Base-by-base conservation (phyloP, 2,329 filamentous ascomycete genomes). In the Cordyceps pruinosa region DNA sequence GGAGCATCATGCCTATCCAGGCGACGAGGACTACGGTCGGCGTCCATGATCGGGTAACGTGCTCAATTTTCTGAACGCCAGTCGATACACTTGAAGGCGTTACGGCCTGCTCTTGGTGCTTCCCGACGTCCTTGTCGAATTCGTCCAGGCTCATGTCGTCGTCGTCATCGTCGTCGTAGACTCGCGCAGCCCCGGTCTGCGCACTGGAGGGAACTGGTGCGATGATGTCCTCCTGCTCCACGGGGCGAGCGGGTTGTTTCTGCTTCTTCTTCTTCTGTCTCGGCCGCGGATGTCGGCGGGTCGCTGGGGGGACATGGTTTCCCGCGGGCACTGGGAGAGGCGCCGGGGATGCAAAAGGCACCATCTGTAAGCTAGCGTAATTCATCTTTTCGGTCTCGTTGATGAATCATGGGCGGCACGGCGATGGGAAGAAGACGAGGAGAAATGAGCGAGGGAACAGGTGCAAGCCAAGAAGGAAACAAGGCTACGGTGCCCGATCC, bases 1-100 rank as follows among this genome's bases (percentile, higher is more conserved):
- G 35, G 15, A 57, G 54, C 44, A 57, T 49, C 54, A 57, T 57
- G 26, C 54, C 45, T 7, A 37, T 45, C 54, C 54, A 57, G 12
- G 28, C 30, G 46, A 57, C 26, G 25, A 50, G n/a, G 8, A 49
- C 13, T 4, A 10, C 10, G 12, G 37, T 21, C 15, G 34, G 35
- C 9, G 37, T 50, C 55, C 55, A 57, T 5, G n/a, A 32, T 17
- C 39, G 15, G 28, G 56, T 57, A 12, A 57, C 30, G 21, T 47
- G 21, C 25, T 57, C 30, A 8, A 57, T 57, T 19, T 57, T 57
- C n/a, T 45, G n/a, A 1, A 57, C 54, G 10, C 54, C 54, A 13
- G 46, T 17, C 7, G 55, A 17, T 13, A 41, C 1, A 10, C n/a
- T 26, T 8, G 30, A 17, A 12, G 10, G 25, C 26, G 7, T 21